Percentiles rank a stretch among this genome's conserved stretches.
These are phyloP conservation scores for Mentha longifolia DNA, from an alignment of 257 asterid genomes.

Conservation along the genomic window DNA sequence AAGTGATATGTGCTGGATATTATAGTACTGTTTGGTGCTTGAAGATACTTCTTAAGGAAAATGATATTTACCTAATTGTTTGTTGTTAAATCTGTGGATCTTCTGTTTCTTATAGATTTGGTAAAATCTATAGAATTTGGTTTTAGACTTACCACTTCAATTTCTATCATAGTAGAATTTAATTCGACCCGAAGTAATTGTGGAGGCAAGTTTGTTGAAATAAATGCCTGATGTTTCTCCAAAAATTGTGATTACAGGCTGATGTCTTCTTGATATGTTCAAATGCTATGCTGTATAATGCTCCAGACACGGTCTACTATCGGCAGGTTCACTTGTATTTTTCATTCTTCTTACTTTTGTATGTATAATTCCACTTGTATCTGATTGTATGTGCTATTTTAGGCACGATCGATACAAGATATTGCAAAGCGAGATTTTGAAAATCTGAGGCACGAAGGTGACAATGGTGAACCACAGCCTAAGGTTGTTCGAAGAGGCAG, in stretches of 20 bases:
- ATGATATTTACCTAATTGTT: slow-evolving; percentile 13
- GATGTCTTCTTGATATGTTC: slow-evolving; percentile 89
- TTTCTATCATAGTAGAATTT: not conserved
- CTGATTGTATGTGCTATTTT: slow-evolving; percentile 30
- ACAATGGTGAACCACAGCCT: slow-evolving; percentile 88
- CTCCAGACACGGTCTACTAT: slow-evolving; percentile 76
- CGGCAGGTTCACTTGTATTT: slow-evolving; percentile 71
- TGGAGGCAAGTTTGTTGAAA: slow-evolving; percentile 17
- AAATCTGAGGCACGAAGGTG: slow-evolving; percentile 87
- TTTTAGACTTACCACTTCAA: not conserved
- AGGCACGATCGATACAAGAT: slow-evolving; percentile 94
- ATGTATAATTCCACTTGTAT: slow-evolving; percentile 15
- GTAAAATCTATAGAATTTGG: not conserved
- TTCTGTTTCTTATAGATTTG: slow-evolving; percentile 2
- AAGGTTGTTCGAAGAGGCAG: slow-evolving; percentile 96
- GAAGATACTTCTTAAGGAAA: not conserved
- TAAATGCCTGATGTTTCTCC: slow-evolving; percentile 17
- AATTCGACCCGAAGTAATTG: slow-evolving; percentile 5
- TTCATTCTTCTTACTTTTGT: not conserved
- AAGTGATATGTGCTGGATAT: slow-evolving; percentile 5
- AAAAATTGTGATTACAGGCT: slow-evolving; percentile 56
- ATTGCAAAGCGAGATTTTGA: slow-evolving; percentile 82
- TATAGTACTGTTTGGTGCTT: slow-evolving; percentile 3
- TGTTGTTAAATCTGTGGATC: not conserved
- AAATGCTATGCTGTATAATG: slow-evolving; percentile 92